Evolutionary conservation across 805 yeast species (phyloP).

Genomic region (Lachancea kluyveri): DNA sequence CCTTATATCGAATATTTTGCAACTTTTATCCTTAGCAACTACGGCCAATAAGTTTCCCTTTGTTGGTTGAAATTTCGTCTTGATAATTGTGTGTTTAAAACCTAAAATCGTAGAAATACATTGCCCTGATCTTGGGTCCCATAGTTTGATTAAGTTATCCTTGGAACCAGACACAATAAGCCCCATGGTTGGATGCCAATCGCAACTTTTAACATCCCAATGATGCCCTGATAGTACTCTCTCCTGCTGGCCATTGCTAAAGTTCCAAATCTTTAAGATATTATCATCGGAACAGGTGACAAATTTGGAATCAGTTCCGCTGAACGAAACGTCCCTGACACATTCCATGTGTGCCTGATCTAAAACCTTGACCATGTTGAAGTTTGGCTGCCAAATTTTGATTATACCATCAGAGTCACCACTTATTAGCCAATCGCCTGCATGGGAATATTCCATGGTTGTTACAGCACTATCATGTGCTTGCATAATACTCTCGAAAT

Average conservation of each 20-base stretch:
- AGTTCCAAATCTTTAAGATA: conserved; percentile 87
- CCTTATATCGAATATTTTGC: conserved; percentile 81
- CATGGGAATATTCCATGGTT: conserved; percentile 73
- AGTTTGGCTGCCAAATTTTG: conserved; percentile 97
- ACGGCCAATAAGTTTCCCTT: conserved; percentile 76
- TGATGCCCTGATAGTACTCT: conserved; percentile 82
- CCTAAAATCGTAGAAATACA: conserved; percentile 81
- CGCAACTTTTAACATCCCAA: conserved; percentile 97
- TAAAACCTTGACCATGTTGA: conserved; percentile 85
- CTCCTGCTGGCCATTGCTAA: conserved; percentile 82
- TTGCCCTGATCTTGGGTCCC: conserved; percentile 87
- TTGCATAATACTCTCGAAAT: conserved; percentile 96
- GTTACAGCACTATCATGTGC: conserved; percentile 92
- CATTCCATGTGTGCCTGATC: conserved; percentile 53
- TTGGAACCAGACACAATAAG: conserved; percentile 89
- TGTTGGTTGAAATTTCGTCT: conserved; percentile 76
- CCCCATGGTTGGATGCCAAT: conserved; percentile 92
- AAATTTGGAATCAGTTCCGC: conserved; percentile 86
- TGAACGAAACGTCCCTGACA: conserved; percentile 79
- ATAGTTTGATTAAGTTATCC: conserved; percentile 84
- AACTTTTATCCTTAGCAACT: conserved; percentile 82
- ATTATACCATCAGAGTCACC: conserved; percentile 90
- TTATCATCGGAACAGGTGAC: conserved; percentile 95
- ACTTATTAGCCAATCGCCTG: conserved; percentile 89
- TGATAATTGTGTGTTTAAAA: conserved; percentile 89